These are phyloP conservation scores for Neopestalotiopsis sp. DNA, from an alignment of 2,329 filamentous ascomycete genomes.

Conservation along the genomic window DNA sequence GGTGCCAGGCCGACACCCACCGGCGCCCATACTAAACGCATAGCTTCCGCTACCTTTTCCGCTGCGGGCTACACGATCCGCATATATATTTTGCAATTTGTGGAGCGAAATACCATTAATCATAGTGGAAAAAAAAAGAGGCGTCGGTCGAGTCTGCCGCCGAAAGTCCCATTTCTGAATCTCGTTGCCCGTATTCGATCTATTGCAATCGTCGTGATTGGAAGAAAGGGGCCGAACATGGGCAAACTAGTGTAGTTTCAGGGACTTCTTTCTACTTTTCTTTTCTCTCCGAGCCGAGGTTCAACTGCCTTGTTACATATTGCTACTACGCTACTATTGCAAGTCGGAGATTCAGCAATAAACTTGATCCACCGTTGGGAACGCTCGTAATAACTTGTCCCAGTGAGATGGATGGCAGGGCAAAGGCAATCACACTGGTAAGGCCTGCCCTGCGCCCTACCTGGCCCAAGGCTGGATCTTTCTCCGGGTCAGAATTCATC, in stretches of 20 bases:
- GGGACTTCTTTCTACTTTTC: background rate
- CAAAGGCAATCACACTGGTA: background rate
- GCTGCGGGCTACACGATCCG: conserved; percentile 10
- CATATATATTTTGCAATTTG: background rate
- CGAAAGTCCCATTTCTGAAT: background rate
- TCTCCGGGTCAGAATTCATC: background rate
- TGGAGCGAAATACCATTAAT: conserved; percentile 1
- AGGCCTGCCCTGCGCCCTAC: background rate
- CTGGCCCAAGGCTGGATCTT: background rate
- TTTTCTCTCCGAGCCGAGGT: background rate
- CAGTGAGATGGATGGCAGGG: background rate
- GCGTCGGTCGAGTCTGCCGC: background rate
- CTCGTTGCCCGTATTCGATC: background rate
- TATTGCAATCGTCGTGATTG: conserved; percentile 1
- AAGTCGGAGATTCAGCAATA: background rate
- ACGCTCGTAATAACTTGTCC: background rate
- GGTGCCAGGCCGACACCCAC: background rate
- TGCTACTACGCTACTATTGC: background rate
- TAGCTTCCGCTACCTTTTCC: conserved; percentile 12
- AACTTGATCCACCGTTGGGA: background rate
- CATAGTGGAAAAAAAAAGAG: background rate
- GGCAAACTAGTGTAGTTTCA: background rate
- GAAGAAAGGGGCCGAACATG: conserved; percentile 1
- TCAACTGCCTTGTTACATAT: background rate
- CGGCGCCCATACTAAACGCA: background rate